phyloP scores from a whole-genome alignment of 2,329 filamentous ascomycete genomes.

The Hypoxylon sp. region DNA sequence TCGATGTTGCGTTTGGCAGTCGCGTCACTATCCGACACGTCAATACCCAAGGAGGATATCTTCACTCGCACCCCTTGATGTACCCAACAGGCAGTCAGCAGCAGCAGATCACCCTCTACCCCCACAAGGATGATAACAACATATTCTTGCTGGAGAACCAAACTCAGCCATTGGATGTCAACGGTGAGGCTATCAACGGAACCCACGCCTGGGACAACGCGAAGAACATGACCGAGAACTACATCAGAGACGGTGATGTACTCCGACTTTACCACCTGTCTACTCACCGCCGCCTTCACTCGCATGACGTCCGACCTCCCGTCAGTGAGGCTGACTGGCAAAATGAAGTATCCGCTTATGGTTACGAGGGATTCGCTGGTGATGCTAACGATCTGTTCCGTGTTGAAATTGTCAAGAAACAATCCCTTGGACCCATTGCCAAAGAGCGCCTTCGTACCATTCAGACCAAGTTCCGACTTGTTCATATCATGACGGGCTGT shows the following conservation, averaged over 20 bases:
- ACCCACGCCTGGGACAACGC: slow-evolving; percentile 84
- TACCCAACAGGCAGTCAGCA: slow-evolving; percentile 98
- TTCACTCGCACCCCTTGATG: slow-evolving; percentile 97
- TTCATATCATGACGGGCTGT: slow-evolving; percentile 97
- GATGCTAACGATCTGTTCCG: slow-evolving; percentile 97
- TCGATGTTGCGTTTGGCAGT: slow-evolving; percentile 89
- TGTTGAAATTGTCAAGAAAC: slow-evolving; percentile 90
- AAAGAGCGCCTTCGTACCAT: slow-evolving; percentile 91
- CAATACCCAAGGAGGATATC: slow-evolving; percentile 97
- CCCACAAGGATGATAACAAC: slow-evolving; percentile 99
- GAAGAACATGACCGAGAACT: slow-evolving; percentile 63
- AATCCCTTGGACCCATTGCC: slow-evolving; percentile 80
- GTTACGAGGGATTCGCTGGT: slow-evolving; percentile 94
- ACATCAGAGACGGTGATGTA: slow-evolving; percentile 81
- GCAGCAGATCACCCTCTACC: slow-evolving; percentile 97
- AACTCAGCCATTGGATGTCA: slow-evolving; percentile 82
- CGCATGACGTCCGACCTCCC: slow-evolving; percentile 89
- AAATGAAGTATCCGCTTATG: slow-evolving; percentile 95
- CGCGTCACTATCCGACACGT: slow-evolving; percentile 87
- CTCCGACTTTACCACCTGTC: slow-evolving; percentile 84
- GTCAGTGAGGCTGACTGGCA: slow-evolving; percentile 92
- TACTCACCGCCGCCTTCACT: slow-evolving; percentile 91
- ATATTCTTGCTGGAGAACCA: slow-evolving; percentile 94
- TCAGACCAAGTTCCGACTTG: slow-evolving; percentile 93
- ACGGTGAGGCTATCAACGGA: slow-evolving; percentile 81